Base-by-base conservation (phyloP, 805 yeast genomes). In the Metschnikowia lachancei region DNA sequence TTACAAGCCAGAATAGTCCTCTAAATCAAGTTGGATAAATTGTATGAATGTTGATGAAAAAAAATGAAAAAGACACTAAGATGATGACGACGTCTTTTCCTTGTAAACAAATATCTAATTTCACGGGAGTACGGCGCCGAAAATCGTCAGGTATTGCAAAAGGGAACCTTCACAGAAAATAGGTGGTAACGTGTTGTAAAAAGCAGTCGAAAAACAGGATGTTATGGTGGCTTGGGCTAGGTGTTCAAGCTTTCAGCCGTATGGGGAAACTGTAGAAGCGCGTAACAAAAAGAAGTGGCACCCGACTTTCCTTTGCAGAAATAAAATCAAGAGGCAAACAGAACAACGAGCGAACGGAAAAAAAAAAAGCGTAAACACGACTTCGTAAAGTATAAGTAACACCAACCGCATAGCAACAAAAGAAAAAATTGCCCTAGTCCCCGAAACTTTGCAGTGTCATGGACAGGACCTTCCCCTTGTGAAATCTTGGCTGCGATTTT, bases 181-280 rank as follows among this genome's bases (percentile, higher is more conserved):
- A 22, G 24, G 8, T 22, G 24, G 24, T 8, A 29, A 12, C 32
- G 32, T 29, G 32, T 11, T 29, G 32, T n/a, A 11, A 4, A n/a
- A 29, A 29, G 29, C 14, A 29, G 13, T 29, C 32, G 32, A 11
- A 11, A 29, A 29, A 29, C 13, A 11, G 29, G 12, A 24, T 24
- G 43, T 40, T 14, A 22, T 9, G 19, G 45, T 26, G 20, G 39
- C 45, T 34, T 35, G 35, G 36, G 11, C 19, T 32, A 4, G 12
- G 17, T 14, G 13, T 29, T 29, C 14, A 11, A n/a, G 5, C n/a
- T 36, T 11, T 26, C 28, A 35, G 24, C 34, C 20, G 34, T 28
- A 33, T 28, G 39, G 18, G 45, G 45, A 41, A 41, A 34, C 39
- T 35, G 22, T 16, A 41, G 39, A 3, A 14, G 26, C 39, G 45